phyloP scores from a whole-genome alignment of 768 basidiomycete species.

The Pleurotus giganteus region DNA sequence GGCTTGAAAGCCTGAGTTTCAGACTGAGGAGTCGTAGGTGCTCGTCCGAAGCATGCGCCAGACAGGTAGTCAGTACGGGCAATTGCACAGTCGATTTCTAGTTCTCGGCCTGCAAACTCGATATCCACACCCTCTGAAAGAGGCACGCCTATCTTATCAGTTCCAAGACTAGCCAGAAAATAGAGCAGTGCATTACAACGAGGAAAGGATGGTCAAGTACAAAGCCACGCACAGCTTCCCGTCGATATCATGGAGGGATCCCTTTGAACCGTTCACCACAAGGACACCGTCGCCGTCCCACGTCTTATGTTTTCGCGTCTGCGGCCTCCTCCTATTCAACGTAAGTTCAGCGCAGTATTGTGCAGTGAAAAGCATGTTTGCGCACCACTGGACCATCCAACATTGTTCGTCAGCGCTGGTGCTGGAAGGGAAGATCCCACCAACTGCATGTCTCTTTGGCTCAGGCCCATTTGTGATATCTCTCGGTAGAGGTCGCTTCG shows the following conservation, averaged over 20 bases:
- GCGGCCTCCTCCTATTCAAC: slow-evolving; percentile 55
- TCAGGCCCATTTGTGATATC: slow-evolving; percentile 23
- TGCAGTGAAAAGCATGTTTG: neutral
- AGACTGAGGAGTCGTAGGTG: slow-evolving; percentile 9
- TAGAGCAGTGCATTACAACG: neutral
- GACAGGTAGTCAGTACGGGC: slow-evolving; percentile 56
- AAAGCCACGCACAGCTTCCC: slow-evolving; percentile 54
- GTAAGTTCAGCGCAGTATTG: neutral
- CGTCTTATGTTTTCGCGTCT: slow-evolving; percentile 82
- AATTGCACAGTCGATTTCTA: slow-evolving; percentile 63
- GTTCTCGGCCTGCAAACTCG: slow-evolving; percentile 51
- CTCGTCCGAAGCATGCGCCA: slow-evolving; percentile 58
- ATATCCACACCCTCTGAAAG: slow-evolving; percentile 37
- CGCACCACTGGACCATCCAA: slow-evolving; percentile 82
- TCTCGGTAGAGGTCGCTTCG: slow-evolving; percentile 33
- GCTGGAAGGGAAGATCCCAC: slow-evolving; percentile 8
- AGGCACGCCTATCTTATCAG: slow-evolving; percentile 34
- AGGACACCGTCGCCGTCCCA: slow-evolving; percentile 87
- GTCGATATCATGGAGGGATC: slow-evolving; percentile 58
- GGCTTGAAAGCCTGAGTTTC: slow-evolving; percentile 19
- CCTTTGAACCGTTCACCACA: slow-evolving; percentile 43
- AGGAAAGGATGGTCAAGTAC: neutral
- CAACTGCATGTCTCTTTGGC: slow-evolving; percentile 30
- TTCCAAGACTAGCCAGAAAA: neutral
- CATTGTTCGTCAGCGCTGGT: slow-evolving; percentile 32